A percentile compares a stretch with the other conserved stretches of the same genome.
These are phyloP conservation scores for Globisporangium emineosum DNA, from an alignment of 352 stramenopile genomes.

Conservation along the genomic window DNA sequence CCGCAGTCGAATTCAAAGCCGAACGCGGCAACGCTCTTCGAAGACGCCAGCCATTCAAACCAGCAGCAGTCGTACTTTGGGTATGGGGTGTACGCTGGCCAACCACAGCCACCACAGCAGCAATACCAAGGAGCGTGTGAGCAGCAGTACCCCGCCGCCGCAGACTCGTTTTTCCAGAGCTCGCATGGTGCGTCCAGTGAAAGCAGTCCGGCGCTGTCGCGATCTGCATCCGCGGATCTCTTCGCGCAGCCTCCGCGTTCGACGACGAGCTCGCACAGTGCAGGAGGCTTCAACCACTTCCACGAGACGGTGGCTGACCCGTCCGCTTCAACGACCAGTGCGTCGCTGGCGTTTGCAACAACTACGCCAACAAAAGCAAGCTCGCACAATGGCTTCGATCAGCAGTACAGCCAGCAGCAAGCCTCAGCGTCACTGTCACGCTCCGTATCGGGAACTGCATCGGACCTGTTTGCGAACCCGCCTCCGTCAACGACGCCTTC, in stretches of 20 bases:
- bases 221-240: neutral
- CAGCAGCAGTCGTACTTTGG: conserved; percentile 9
- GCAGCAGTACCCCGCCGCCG: conserved; percentile 12
- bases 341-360: conserved; percentile 7
- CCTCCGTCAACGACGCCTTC: conserved; percentile 6
- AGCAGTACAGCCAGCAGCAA: conserved; percentile 2
- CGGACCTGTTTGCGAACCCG: conserved; percentile 11
- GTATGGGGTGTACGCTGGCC: neutral
- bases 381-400: conserved; percentile 9
- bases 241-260: conserved; percentile 14
- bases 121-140: conserved; percentile 16
- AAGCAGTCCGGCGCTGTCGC: neutral
- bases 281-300: conserved; percentile 2
- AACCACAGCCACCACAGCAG: conserved; percentile 9
- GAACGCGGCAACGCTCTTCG: conserved; percentile 30
- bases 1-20: conserved; percentile 20
- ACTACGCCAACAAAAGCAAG: conserved; percentile 3
- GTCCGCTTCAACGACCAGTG: conserved; percentile 10
- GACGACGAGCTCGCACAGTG: conserved; percentile 2
- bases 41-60: conserved; percentile 15
- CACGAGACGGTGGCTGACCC: conserved; percentile 15
- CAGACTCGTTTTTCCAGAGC: conserved; percentile 27
- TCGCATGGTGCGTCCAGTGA: neutral
- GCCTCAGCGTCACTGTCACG: conserved; percentile 6
- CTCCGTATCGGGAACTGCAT: conserved; percentile 6